Evolutionary conservation across 805 yeast species (phyloP).

Genomic region (Candida boleticola): DNA sequence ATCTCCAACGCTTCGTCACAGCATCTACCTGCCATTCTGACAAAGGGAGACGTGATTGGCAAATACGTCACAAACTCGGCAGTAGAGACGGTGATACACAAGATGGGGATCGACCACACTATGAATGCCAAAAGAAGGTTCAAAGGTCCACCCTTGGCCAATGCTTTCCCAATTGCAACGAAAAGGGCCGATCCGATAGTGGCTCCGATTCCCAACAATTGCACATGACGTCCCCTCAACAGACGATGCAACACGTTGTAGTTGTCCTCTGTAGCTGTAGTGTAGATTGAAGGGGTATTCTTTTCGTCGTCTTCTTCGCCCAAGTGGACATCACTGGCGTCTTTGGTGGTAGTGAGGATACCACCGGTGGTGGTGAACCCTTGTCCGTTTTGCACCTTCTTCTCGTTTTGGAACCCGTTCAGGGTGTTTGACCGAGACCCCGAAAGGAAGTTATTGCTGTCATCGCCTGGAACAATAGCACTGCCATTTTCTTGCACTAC

Average conservation of each 20-base stretch:
- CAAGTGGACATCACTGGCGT: not conserved
- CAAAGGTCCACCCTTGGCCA: constrained; percentile 69
- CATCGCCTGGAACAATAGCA: not conserved
- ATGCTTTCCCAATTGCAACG: constrained; percentile 65
- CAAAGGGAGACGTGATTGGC: constrained; percentile 77
- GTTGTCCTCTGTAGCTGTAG: constrained; percentile 14
- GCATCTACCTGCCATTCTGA: constrained; percentile 70
- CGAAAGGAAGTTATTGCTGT: not conserved
- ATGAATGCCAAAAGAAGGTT: constrained; percentile 63
- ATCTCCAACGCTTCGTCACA: constrained; percentile 74
- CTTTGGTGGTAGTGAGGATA: not conserved
- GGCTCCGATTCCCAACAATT: constrained; percentile 77
- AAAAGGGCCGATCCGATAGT: constrained; percentile 80
- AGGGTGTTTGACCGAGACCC: too few species aligned
- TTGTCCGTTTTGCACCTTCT: not conserved
- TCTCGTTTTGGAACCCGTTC: not conserved
- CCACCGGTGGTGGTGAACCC: too few species aligned
- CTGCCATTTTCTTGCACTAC: not conserved
- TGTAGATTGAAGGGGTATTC: constrained; percentile 13
- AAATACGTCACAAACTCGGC: constrained; percentile 79
- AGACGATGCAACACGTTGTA: constrained; percentile 35
- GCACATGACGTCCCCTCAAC: constrained; percentile 68
- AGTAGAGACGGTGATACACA: constrained; percentile 63
- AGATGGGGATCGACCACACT: constrained; percentile 68
- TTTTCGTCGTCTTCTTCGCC: constrained; percentile 7